Base-by-base conservation (phyloP, 495 filamentous ascomycete genomes). In the Annulohypoxylon stygium region DNA sequence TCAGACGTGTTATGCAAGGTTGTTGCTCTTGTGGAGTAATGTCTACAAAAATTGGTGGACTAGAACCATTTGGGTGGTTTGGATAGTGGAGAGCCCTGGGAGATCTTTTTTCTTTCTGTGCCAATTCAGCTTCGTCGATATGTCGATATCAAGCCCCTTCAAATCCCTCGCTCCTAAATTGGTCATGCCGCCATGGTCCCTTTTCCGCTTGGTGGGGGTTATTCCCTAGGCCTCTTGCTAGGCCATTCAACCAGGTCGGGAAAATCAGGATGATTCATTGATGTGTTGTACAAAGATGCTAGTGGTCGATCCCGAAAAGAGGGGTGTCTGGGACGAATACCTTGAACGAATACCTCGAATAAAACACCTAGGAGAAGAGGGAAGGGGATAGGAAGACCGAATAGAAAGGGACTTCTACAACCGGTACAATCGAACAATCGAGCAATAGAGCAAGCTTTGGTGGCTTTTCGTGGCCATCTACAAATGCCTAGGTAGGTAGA, bases 251-350 rank as follows among this genome's bases (percentile, higher is more conserved):
- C 66, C 72, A 71, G 64, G 72, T 75, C 72, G 72, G 72, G 72
- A 75, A 71, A 71, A 68, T 67, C 72, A 75, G 67, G 72, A 67
- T 75, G 67, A 70, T 71, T 70, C 72, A 75, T 70, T 61, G 72
- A 75, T 75, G 72, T 68, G 72, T 75, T 75, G 72, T 75, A 75
- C 72, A 75, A 68, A 41, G 58, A 70, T 68, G 37, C 43, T 51
- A 75, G 57, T 75, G 72, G 72, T 68, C 47, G 63, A 71, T 71
- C 72, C 72, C 67, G 10, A 64, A 70, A 75, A 71, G 67, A 75
- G 72, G 72, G 72, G 72, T 67, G 67, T 71, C 59, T 67, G 63
- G 72, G 67, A 65, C 63, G 63, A 75, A 51, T 65, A 54, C 30
- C 30, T 30, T 30, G 30, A 30, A 30, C 30, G 30, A 30, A 30